Base-by-base conservation (phyloP, 352 stramenopile species). In the Phytopythium litorale region DNA sequence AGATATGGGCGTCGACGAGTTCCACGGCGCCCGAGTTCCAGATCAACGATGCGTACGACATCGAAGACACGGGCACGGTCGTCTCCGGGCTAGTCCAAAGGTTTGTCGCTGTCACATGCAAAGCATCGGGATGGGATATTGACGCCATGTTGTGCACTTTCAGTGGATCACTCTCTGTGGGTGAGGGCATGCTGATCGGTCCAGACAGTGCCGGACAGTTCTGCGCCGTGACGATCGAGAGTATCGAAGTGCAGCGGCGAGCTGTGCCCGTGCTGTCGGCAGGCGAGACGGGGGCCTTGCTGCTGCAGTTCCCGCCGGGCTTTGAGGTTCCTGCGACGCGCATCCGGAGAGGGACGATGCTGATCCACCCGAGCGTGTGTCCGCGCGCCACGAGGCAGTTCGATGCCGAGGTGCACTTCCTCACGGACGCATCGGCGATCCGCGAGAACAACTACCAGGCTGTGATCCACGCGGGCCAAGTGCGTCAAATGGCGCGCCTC, bases 401-500 rank as follows among this genome's bases (percentile, higher is more conserved):
- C 56, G 83, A 92, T 28, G 83, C 83, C 7, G 80, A 91, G 70
- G 71, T 94, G n/a, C 81, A 85, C 28, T 78, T 92, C 52, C 68
- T 92, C 32, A 71, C 74, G 16, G 76, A 90, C 55, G 67, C 75
- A 21, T 70, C 74, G 16, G 63, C 64, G 28, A 77, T 92, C 50
- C 82, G 82, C 28, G 73, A 89, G 55, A 59, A 59, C 52, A 92
- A 92, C 62, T 87, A 85, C 32, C 79, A 94, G 58, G 85, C 79
- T 0, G 81, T 94, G n/a, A 88, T 94, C 58, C 85, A 94, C 62
- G 83, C 81, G 7, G 85, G 85, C 0, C 83, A 85, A 57, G 83
- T 94, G 8, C 78, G 82, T 11, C 85, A 94, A 68, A 91, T 91
- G 81, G 85, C 78, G 32, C 91, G 89, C 65, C 72, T 94, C 19